Percentiles rank a stretch among this genome's conserved stretches.
phyloP scores from a whole-genome alignment of 257 asterid genomes.

The Salvia splendens region DNA sequence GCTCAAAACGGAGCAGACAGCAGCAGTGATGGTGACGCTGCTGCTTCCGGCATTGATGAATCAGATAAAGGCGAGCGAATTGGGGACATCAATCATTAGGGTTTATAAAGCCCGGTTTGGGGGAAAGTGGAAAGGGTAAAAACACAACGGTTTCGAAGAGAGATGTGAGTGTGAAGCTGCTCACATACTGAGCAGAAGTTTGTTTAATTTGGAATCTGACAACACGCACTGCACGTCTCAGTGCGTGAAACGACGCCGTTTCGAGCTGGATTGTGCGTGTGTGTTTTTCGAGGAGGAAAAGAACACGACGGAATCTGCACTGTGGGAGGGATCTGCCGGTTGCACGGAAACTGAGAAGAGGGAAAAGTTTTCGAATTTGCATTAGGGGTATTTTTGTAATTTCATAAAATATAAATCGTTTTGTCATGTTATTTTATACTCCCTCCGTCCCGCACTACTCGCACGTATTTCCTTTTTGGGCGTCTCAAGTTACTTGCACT shows the following conservation, averaged over 20 bases:
- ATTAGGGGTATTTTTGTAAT: conserved; percentile 22
- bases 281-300: conserved; percentile 7
- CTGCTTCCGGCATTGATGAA: conserved; percentile 29
- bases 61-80: conserved; percentile 17
- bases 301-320: conserved; percentile 40
- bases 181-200: conserved; percentile 7
- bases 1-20: conserved; percentile 33
- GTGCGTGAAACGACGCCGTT: conserved; percentile 41
- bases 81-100: conserved; percentile 18
- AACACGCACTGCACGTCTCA: conserved; percentile 31
- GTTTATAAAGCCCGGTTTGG: conserved; percentile 1
- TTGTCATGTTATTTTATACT: too few relatives aligned
- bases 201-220: conserved; percentile 41
- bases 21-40: conserved; percentile 38
- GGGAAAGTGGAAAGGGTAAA: conserved; percentile 3
- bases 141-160: conserved; percentile 35
- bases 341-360: conserved; percentile 40
- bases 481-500: too few relatives aligned
- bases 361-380: conserved; percentile 29
- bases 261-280: background rate
- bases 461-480: too few relatives aligned
- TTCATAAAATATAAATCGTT: background rate
- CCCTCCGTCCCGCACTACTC: too few relatives aligned
- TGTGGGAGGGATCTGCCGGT: conserved; percentile 37
- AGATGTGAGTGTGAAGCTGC: background rate